phyloP scores from a whole-genome alignment of 257 asterid species.

The Solanum peruvianum region DNA sequence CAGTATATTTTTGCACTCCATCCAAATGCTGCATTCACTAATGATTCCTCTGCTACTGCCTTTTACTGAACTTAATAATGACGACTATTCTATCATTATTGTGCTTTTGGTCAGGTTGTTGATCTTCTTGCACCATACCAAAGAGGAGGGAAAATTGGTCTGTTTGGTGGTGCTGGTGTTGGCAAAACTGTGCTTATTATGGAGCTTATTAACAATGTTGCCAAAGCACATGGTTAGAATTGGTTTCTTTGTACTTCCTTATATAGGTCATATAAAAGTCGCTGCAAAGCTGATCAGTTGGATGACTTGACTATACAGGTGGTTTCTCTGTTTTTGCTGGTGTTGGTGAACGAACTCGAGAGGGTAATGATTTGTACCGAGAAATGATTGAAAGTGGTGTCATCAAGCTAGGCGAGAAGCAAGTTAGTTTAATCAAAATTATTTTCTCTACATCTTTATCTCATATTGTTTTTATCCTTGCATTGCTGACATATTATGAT shows the following conservation, averaged over 20 bases:
- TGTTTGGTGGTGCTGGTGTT: constrained; percentile 97
- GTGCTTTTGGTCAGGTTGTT: constrained; percentile 42
- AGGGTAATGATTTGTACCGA: constrained; percentile 96
- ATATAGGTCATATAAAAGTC: neutral
- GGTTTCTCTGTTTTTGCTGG: constrained; percentile 99
- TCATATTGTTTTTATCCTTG: neutral
- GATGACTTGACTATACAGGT: constrained; percentile 31
- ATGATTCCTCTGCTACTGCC: neutral
- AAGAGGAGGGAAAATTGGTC: constrained; percentile 96
- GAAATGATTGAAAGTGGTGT: constrained; percentile 99
- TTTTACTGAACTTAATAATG: neutral
- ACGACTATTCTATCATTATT: neutral
- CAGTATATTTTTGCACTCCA: neutral
- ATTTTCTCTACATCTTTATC: neutral
- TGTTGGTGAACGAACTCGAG: constrained; percentile 96
- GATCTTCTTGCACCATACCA: constrained; percentile 98
- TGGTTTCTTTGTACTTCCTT: neutral
- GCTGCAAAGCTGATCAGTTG: neutral
- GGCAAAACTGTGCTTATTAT: constrained; percentile 94
- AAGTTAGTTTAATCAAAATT: constrained; percentile 28
- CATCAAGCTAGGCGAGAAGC: constrained; percentile 94
- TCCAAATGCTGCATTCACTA: neutral
- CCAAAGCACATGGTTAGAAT: constrained; percentile 83
- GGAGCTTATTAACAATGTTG: constrained; percentile 92
- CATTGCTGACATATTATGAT: neutral